phyloP scores from a whole-genome alignment of 1,284 basidiomycete species.

The Cutaneotrichosporon sp. region DNA sequence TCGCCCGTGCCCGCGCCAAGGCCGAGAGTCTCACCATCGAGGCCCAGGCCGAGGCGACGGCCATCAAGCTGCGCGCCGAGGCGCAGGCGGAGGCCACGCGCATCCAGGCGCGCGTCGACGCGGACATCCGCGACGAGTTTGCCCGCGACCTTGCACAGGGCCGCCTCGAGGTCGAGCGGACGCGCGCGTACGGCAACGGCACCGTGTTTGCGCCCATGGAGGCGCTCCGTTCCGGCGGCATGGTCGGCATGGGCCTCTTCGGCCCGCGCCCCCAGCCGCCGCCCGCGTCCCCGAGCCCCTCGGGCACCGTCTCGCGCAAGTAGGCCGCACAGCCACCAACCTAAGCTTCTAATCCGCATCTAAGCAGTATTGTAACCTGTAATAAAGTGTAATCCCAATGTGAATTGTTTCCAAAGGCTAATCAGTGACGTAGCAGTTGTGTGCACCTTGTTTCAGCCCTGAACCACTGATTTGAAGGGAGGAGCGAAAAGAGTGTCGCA shows the following conservation, averaged over 20 bases:
- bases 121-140: conserved; percentile 21
- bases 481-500: too few species aligned
- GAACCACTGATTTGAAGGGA: too few species aligned
- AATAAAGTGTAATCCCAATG: too few species aligned
- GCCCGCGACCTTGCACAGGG: conserved; percentile 17
- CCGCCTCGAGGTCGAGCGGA: conserved; percentile 23
- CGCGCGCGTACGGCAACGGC: conserved; percentile 13
- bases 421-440: too few species aligned
- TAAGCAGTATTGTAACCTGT: too few species aligned
- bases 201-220: conserved; percentile 23
- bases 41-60: conserved; percentile 19
- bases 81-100: conserved; percentile 17
- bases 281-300: neutral
- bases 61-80: conserved; percentile 17
- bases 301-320: neutral
- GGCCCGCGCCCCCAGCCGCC: neutral
- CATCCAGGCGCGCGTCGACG: conserved; percentile 15
- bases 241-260: conserved; percentile 19
- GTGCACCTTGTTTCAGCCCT: too few species aligned
- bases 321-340: too few species aligned
- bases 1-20: conserved; percentile 10
- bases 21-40: conserved; percentile 18
- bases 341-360: too few species aligned
- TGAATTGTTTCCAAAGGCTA: too few species aligned
- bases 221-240: conserved; percentile 15